These are phyloP conservation scores for Pythium aphanidermatum DNA, from an alignment of 352 stramenopile genomes.

Conservation along the genomic window DNA sequence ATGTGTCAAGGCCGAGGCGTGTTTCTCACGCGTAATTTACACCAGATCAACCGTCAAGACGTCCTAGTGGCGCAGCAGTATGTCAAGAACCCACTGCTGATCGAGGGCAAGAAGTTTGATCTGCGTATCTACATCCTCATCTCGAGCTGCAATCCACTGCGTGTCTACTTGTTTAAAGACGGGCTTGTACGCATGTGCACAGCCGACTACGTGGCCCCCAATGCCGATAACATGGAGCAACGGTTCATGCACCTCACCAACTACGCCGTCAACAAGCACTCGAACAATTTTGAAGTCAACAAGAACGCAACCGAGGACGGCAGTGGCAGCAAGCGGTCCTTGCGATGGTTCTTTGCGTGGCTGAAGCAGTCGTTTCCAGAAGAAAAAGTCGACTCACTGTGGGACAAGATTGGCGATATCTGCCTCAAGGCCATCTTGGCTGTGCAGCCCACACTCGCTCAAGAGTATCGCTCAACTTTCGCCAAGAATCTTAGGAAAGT, in stretches of 20 bases:
- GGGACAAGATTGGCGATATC: constrained; percentile 91
- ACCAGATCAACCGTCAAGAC: constrained; percentile 84
- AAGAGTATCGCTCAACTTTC: constrained; percentile 90
- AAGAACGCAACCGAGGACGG: constrained; percentile 53
- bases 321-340: constrained; percentile 79
- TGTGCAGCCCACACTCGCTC: constrained; percentile 88
- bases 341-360: constrained; percentile 92
- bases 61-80: constrained; percentile 88
- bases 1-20: constrained; percentile 90
- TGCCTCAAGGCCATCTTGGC: constrained; percentile 92
- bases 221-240: constrained; percentile 77
- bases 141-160: constrained; percentile 77
- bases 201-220: constrained; percentile 81
- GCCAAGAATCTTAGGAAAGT: constrained; percentile 73
- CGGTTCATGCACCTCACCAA: constrained; percentile 92
- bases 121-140: constrained; percentile 91
- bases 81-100: constrained; percentile 61
- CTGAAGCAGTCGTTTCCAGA: constrained; percentile 60
- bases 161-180: constrained; percentile 90
- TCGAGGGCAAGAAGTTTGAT: constrained; percentile 92
- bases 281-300: constrained; percentile 83
- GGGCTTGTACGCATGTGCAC: constrained; percentile 89
- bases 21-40: constrained; percentile 90
- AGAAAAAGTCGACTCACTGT: constrained; percentile 71
- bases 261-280: constrained; percentile 90